phyloP scores from a whole-genome alignment of 75 land plant species.

The Selaginella tamariscina region DNA sequence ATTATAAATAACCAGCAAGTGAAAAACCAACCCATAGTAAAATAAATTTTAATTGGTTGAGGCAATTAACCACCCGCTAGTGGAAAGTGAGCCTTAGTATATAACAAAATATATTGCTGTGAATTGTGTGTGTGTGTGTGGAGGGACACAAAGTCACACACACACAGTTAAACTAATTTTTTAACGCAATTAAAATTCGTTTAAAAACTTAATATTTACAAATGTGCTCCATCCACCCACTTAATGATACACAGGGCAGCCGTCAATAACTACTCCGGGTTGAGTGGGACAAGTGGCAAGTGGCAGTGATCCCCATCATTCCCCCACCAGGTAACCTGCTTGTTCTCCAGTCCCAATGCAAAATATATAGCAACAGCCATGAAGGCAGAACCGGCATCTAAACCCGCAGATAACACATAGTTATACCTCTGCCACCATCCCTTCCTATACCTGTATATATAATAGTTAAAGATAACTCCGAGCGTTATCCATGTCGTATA shows the following conservation, averaged over 20 bases:
- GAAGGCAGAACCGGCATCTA: slow-evolving; percentile 26
- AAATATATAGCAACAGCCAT: slow-evolving; percentile 19
- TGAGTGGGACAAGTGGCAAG: slow-evolving; percentile 28
- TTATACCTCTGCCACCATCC: slow-evolving; percentile 28
- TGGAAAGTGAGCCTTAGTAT: too few species aligned
- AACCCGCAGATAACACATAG: slow-evolving; percentile 26
- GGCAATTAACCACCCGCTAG: too few species aligned
- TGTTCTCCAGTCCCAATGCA: slow-evolving; percentile 6
- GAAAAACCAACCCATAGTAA: too few species aligned
- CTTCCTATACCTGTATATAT: slow-evolving; percentile 19
- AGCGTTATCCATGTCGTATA: slow-evolving; percentile 22
- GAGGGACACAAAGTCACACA: too few species aligned
- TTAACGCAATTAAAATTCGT: too few species aligned
- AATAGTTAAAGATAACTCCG: slow-evolving; percentile 24
- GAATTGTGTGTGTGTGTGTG: too few species aligned
- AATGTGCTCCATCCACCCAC: too few species aligned
- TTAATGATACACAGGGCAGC: slow-evolving; percentile 46
- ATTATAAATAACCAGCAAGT: too few species aligned
- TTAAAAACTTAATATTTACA: too few species aligned
- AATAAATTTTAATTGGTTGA: too few species aligned
- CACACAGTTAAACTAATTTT: too few species aligned
- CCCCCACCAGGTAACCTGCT: slow-evolving; percentile 22
- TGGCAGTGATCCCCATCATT: slow-evolving; percentile 20
- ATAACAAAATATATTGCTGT: too few species aligned
- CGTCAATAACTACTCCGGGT: slow-evolving; percentile 45